A percentile compares a stretch with the other conserved stretches of the same genome.
phyloP scores from a whole-genome alignment of 1,284 basidiomycete species.

The Megacollybia platyphylla region DNA sequence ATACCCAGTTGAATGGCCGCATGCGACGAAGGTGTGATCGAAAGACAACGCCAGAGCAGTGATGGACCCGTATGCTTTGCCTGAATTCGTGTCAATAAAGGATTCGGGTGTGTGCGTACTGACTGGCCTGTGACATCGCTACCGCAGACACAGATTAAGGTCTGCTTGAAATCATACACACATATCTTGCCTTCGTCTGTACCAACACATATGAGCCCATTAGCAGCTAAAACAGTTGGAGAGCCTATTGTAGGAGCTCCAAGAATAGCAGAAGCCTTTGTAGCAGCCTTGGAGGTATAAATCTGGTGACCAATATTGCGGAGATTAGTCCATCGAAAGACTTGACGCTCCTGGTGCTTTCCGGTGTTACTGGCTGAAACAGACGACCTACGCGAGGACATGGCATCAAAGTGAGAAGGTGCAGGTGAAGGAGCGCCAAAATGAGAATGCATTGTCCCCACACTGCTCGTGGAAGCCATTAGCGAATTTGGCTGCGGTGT shows the following conservation, averaged over 20 bases:
- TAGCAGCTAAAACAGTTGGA: constrained; percentile 77
- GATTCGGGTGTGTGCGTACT: constrained; percentile 1
- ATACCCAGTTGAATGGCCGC: constrained; percentile 79
- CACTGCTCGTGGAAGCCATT: constrained; percentile 32
- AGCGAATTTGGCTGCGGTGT: constrained; percentile 37
- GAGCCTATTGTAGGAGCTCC: constrained; percentile 43
- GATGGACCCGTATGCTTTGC: constrained; percentile 61
- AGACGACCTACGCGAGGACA: constrained; percentile 54
- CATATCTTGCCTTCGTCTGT: constrained; percentile 68
- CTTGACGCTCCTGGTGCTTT: constrained; percentile 29
- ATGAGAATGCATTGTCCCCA: constrained; percentile 29
- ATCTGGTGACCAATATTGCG: constrained; percentile 41
- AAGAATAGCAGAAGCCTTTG: constrained; percentile 51
- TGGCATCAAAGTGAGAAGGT: constrained; percentile 56
- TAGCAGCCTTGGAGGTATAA: constrained; percentile 39
- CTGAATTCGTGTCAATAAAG: constrained; percentile 20
- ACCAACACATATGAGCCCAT: constrained; percentile 86
- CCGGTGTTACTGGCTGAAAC: constrained; percentile 13
- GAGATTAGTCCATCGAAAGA: constrained; percentile 74
- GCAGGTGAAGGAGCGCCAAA: constrained; percentile 33
- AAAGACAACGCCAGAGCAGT: constrained; percentile 86
- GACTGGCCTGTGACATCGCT: constrained; percentile 50
- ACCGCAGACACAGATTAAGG: constrained; percentile 69
- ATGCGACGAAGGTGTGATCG: constrained; percentile 88
- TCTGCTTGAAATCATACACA: constrained; percentile 89